Evolutionary conservation across 805 yeast genomes (phyloP), one percentile per base, ranked within the genome.

Genomic region (Starmerella vitae): DNA sequence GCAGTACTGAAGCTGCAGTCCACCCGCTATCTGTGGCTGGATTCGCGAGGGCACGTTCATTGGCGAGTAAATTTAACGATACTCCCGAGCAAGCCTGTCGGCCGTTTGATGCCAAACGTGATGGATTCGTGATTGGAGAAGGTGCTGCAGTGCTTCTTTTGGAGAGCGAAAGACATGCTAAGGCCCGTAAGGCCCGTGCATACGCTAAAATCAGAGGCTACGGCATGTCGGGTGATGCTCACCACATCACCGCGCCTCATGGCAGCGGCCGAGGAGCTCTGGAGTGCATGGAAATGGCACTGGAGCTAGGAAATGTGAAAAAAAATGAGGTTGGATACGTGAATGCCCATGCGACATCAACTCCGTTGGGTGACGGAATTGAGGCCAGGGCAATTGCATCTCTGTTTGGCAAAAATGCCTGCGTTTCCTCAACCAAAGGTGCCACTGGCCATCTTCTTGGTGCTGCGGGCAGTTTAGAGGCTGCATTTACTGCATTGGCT

Each of bases 271-370:
- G 70, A 24, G 98, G 97, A 10, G 97, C 96, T 0, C 65, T 56
- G 44, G 63, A 80, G 45, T 77, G 96, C 2, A 91, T 91, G 93
- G 60, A 66, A 34, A 70, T 71, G 68, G 94, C 97, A 0, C 46
- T 86, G 20, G 36, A 45, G 8, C 61, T 65, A 14, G 76, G 77
- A 1, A 65, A 65, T 0, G 42, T 77, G 2, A 54, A 56, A 1
- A 67, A 75, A 0, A 33, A 52, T 3, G 64, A 71, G 1, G 65
- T 88, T 15, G 84, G 71, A 33, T 91, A 85, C 53, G 67, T 91
- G 34, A 91, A 93, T 59, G 96, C 98, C 2, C 99, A 91, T 59
- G 98, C 99, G 0, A 91, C 99, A 0, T 82, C 94, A 0, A 91
- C 99, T 0, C 62, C 65, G 5, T 61, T 86, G 3, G 99, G 99